Evolutionary conservation across 768 basidiomycete genomes (phyloP).

Genomic region (Antrodiella citrinella): DNA sequence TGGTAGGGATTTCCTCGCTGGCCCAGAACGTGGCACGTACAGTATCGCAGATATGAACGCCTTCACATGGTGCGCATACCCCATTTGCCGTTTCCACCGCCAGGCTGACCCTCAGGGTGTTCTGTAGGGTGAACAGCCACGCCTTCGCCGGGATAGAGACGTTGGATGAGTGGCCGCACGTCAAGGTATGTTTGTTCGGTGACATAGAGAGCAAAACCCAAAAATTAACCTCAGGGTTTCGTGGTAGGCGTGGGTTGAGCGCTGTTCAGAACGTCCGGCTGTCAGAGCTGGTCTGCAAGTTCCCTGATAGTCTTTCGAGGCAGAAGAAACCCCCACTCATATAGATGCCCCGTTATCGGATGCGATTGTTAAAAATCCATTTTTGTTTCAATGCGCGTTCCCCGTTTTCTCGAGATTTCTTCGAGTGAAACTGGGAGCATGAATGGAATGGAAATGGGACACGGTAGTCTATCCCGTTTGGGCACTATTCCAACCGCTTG

Average conservation of each 20-base stretch:
- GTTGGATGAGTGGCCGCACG: slow-evolving; percentile 54
- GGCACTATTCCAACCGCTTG: too few species aligned
- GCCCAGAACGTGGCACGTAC: slow-evolving; percentile 60
- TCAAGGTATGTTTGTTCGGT: slow-evolving; percentile 42
- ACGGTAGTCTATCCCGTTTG: too few species aligned
- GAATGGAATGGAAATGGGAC: too few species aligned
- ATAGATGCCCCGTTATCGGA: neutral
- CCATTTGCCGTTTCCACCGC: neutral
- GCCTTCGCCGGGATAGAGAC: slow-evolving; percentile 40
- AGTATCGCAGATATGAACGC: slow-evolving; percentile 69
- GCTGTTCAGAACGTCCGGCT: slow-evolving; percentile 7
- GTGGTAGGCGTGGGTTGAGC: slow-evolving; percentile 5
- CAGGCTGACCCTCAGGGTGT: neutral
- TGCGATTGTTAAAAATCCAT: neutral
- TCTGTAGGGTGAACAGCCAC: slow-evolving; percentile 32
- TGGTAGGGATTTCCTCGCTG: slow-evolving; percentile 71
- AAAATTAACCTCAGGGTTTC: neutral
- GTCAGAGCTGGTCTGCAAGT: slow-evolving; percentile 5
- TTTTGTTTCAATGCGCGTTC: too few species aligned
- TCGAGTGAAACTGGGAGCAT: too few species aligned
- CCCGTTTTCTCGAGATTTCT: too few species aligned
- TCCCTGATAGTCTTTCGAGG: slow-evolving; percentile 1
- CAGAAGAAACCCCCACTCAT: neutral
- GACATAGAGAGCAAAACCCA: too few species aligned
- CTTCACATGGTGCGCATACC: slow-evolving; percentile 39